These are phyloP conservation scores for Cardamine chenopodiifolia DNA, from an alignment of 345 rosid genomes.

Conservation along the genomic window DNA sequence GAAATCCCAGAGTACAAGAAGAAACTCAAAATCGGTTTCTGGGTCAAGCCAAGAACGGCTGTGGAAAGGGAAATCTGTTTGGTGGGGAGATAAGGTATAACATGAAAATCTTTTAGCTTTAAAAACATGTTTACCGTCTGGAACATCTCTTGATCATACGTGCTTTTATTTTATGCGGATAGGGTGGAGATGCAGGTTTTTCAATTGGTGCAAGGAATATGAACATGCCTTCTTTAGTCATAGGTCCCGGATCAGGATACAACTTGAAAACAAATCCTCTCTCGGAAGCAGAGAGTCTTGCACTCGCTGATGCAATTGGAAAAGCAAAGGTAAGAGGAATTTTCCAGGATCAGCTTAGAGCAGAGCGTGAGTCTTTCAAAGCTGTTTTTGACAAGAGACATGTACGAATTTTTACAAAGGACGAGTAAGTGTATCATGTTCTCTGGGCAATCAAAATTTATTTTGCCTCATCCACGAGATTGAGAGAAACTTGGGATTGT, in stretches of 20 bases:
- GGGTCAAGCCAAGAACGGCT: constrained; percentile 54
- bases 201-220: constrained; percentile 73
- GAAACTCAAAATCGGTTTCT: constrained; percentile 53
- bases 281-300: constrained; percentile 47
- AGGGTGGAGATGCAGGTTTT: constrained; percentile 78
- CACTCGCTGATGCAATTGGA: constrained; percentile 41
- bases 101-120: background rate
- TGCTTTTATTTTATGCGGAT: background rate
- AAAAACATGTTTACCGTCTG: background rate
- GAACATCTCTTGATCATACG: constrained; percentile 8
- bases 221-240: constrained; percentile 61
- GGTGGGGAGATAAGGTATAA: constrained; percentile 88
- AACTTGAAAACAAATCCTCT: constrained; percentile 82
- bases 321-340: constrained; percentile 56
- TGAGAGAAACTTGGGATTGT: background rate
- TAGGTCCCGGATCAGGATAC: constrained; percentile 94
- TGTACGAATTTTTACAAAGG: constrained; percentile 51
- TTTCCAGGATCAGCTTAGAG: constrained; percentile 78
- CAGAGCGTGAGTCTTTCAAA: constrained; percentile 84
- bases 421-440: constrained; percentile 42
- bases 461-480: background rate
- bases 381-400: constrained; percentile 78
- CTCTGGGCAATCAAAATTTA: background rate
- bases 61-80: constrained; percentile 68
- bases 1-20: constrained; percentile 39